Evolutionary conservation across 441 rosid species (phyloP).

Genomic region (Mallotus repandus): DNA sequence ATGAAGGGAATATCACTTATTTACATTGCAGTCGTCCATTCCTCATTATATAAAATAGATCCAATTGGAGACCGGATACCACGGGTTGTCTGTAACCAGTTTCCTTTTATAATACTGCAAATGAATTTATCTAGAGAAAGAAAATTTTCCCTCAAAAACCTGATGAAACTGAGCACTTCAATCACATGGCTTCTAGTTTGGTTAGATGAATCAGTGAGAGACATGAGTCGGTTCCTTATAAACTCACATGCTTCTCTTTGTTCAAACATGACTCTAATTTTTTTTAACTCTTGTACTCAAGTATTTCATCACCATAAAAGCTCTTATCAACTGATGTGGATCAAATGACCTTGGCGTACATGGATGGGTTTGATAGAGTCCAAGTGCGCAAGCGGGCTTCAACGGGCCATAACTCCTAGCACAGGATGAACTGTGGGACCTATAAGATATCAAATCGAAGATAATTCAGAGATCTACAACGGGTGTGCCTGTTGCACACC

Average conservation of each 20-base stretch:
- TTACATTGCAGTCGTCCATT: slow-evolving; percentile 53
- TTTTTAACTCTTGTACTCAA: slow-evolving; percentile 39
- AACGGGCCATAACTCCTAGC: no score
- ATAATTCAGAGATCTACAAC: no score
- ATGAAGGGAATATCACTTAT: slow-evolving; percentile 58
- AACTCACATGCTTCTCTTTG: slow-evolving; percentile 50
- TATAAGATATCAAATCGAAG: no score
- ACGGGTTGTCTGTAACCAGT: slow-evolving; percentile 49
- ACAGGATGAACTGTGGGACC: no score
- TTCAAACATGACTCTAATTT: slow-evolving; percentile 57
- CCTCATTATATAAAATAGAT: slow-evolving; percentile 44
- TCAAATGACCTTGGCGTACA: no score
- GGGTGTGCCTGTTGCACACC: no score
- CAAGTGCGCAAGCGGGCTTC: no score
- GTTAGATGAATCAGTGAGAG: slow-evolving; percentile 35
- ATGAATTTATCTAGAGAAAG: slow-evolving; percentile 47
- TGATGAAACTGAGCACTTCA: slow-evolving; percentile 56
- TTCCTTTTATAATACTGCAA: slow-evolving; percentile 28
- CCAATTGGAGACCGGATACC: slow-evolving; percentile 48
- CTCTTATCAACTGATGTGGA: slow-evolving; percentile 46
- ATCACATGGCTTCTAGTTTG: slow-evolving; percentile 39
- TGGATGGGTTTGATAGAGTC: no score
- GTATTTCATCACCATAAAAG: slow-evolving; percentile 50
- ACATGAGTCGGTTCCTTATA: slow-evolving; percentile 53
- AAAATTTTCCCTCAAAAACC: slow-evolving; percentile 34